Percentiles rank a stretch among this genome's conserved stretches.
Evolutionary conservation across 768 basidiomycete species (phyloP).

Genomic region (Tubosaeta sp.): DNA sequence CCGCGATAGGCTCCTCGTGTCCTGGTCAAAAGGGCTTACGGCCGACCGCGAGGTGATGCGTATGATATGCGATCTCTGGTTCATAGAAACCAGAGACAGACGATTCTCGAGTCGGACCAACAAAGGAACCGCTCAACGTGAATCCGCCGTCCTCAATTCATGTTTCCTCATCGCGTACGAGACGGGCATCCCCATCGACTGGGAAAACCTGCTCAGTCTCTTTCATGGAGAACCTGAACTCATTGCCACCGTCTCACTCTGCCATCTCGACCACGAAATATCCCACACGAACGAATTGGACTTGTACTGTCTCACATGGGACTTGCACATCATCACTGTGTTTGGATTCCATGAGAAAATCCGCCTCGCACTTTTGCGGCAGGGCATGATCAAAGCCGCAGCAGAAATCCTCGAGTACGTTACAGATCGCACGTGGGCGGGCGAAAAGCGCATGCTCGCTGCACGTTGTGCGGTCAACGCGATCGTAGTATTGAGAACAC

Average conservation of each 20-base stretch:
- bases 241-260: constrained; percentile 18
- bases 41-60: constrained; percentile 25
- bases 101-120: constrained; percentile 22
- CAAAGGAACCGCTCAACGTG: constrained; percentile 16
- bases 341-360: constrained; percentile 18
- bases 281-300: constrained; percentile 14
- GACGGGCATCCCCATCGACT: constrained; percentile 14
- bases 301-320: constrained; percentile 26
- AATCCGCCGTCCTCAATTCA: constrained; percentile 27
- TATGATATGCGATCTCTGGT: constrained; percentile 28
- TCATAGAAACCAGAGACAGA: constrained; percentile 22
- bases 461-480: constrained; percentile 22
- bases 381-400: constrained; percentile 23
- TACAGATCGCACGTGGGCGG: constrained; percentile 10
- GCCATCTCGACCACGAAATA: constrained; percentile 25
- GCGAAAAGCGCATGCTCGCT: constrained; percentile 10
- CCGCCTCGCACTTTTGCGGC: constrained; percentile 16
- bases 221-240: constrained; percentile 18
- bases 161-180: constrained; percentile 27
- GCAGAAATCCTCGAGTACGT: constrained; percentile 17
- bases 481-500: constrained; percentile 11
- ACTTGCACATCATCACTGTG: constrained; percentile 24
- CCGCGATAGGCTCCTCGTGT: constrained; percentile 20
- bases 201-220: constrained; percentile 19
- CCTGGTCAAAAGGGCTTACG: constrained; percentile 24